Base-by-base conservation (phyloP, 192 early-diverging fungal species). In the Chytriomyces sp. region DNA sequence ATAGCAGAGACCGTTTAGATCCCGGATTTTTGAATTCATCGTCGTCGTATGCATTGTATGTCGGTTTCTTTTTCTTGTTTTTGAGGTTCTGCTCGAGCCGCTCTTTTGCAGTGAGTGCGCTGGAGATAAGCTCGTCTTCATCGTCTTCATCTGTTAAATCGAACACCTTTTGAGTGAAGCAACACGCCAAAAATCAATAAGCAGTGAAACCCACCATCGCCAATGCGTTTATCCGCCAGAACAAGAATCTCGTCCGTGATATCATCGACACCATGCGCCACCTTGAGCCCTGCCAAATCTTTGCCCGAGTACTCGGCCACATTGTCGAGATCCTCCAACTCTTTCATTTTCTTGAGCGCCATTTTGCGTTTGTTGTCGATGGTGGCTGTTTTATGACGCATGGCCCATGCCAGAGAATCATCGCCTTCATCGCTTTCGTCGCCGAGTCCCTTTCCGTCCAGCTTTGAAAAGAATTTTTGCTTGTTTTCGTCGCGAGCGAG, bases 201-300 rank as follows among this genome's bases (percentile, higher is more conserved):
- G n/a, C n/a, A 60, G 26, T 3, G 70, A 64, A 6, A 45, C 72
- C 79, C 86, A 68, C 72, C 86, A 85, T 76, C 75, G 86, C 87
- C 57, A 92, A 98, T 93, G 0, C 82, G 86, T 10, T 85, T 82
- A 79, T 98, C 97, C 77, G 94, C 93, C 18, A 98, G 80, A 1
- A 95, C 95, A 70, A 98, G 85, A 50, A 98, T 92, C 0, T 88
- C 86, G 62, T 97, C 96, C 2, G 82, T 84, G 2, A 97, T 89
- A 28, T 93, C 91, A 2, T 84, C 72, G 60, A 94, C 49, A 50
- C 82, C 84, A 78, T 97, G 95, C 0, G 82, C 91, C 5, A 98
- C 93, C 35, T 87, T 77, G 10, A 97, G 73, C 0, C 96, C 96
- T 7, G 83, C 75, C 5, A 98, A 82, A 61, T 94, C 88, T 7